These are phyloP conservation scores for Cryphonectria radicalis DNA, from an alignment of 2,329 filamentous ascomycete species.

Conservation along the genomic window DNA sequence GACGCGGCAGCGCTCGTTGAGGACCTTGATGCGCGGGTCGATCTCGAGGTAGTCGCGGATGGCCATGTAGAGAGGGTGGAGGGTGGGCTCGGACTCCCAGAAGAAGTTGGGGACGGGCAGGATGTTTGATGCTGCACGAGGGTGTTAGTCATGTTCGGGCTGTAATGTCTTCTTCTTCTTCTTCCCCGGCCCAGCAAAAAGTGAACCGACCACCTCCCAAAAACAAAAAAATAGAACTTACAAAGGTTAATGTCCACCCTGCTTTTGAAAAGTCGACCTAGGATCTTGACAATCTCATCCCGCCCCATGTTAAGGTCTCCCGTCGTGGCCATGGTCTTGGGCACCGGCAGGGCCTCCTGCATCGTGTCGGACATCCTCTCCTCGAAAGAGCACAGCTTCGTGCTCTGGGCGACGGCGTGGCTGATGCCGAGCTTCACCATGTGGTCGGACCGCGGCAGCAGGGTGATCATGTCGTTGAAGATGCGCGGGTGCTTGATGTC, in stretches of 20 bases:
- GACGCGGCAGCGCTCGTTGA: conserved; percentile 95
- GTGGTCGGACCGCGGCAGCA: conserved; percentile 87
- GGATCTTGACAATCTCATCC: conserved; percentile 88
- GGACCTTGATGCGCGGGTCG: conserved; percentile 90
- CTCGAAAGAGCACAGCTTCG: conserved; percentile 94
- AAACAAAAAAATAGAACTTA: conserved; percentile 52
- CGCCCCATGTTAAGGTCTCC: conserved; percentile 90
- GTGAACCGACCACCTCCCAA: not conserved
- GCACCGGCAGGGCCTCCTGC: conserved; percentile 89
- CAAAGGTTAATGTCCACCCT: conserved; percentile 97
- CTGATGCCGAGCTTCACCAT: conserved; percentile 99
- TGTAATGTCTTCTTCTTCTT: not conserved
- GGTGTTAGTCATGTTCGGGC: not conserved
- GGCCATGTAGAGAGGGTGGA: conserved; percentile 91
- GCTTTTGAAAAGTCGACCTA: conserved; percentile 89
- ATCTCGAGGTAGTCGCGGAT: conserved; percentile 98
- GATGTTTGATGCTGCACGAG: conserved; percentile 82
- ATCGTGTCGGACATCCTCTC: conserved; percentile 95
- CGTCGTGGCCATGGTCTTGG: conserved; percentile 84
- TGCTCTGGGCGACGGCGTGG: conserved; percentile 96
- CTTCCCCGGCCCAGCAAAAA: not conserved
- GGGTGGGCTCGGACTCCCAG: conserved; percentile 95
- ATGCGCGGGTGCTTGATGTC: conserved; percentile 86
- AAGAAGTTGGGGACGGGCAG: conserved; percentile 97
- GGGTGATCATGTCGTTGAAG: conserved; percentile 99